Conservation (phyloP, 1,139 yeast species). For the Pichia sp. region DNA sequence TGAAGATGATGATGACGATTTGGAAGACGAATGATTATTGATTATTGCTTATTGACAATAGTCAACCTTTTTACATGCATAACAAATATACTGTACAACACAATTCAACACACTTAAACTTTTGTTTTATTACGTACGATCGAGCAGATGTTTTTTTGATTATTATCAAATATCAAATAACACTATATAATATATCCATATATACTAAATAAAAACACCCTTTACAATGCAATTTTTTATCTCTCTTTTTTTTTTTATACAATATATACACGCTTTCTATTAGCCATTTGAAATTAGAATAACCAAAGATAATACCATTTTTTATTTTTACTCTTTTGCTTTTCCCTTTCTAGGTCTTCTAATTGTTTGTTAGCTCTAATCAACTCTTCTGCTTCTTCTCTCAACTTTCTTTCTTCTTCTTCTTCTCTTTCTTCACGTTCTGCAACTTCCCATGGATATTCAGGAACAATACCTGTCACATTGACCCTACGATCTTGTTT, state of each 20-base stretch:
- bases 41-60: background rate
- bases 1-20: constrained; percentile 28
- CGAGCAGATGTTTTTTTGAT: too few species aligned
- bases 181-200: too few species aligned
- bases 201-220: too few species aligned
- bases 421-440: constrained; percentile 34
- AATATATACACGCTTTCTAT: background rate
- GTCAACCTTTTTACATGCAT: background rate
- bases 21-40: constrained; percentile 15
- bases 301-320: constrained; percentile 44
- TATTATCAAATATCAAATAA: too few species aligned
- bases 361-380: background rate
- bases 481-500: constrained; percentile 47
- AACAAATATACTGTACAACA: too few species aligned
- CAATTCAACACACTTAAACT: too few species aligned
- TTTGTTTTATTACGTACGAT: too few species aligned
- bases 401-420: constrained; percentile 4
- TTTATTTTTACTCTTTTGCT: constrained; percentile 9
- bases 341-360: background rate
- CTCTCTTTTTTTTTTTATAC: too few species aligned
- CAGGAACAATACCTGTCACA: constrained; percentile 43
- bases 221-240: background rate
- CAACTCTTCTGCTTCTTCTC: constrained; percentile 1
- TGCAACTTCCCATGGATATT: constrained; percentile 29
- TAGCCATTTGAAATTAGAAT: background rate